Evolutionary conservation across 148 eudicot species (phyloP).

Genomic region (Pharnaceum exiguum): DNA sequence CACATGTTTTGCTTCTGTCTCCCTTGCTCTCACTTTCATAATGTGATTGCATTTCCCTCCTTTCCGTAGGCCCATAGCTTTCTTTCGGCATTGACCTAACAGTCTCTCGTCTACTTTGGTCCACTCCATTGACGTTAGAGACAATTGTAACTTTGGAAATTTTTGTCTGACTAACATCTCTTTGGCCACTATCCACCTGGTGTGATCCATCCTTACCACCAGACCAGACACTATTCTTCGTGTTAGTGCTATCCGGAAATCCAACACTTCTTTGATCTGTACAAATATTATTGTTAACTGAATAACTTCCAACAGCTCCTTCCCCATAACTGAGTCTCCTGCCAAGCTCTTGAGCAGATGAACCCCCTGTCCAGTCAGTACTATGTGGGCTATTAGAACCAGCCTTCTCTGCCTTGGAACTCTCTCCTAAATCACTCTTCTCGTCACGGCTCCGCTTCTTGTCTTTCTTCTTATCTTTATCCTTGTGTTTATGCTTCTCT

Average conservation of each 20-base stretch:
- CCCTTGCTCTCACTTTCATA: slow-evolving; percentile 7
- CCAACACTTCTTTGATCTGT: slow-evolving; percentile 12
- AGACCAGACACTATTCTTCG: slow-evolving; percentile 3
- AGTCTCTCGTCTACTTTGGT: slow-evolving; percentile 22
- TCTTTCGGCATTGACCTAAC: slow-evolving; percentile 19
- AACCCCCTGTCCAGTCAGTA: slow-evolving; percentile 6
- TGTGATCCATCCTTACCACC: slow-evolving; percentile 8
- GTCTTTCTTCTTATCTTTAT: slow-evolving; percentile 24
- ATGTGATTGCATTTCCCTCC: slow-evolving; percentile 1
- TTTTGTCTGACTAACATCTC: slow-evolving; percentile 9
- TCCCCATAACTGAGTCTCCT: slow-evolving; percentile 32
- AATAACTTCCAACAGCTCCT: slow-evolving; percentile 29
- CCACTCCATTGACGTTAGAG: slow-evolving; percentile 9
- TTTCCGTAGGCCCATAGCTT: slow-evolving; percentile 14
- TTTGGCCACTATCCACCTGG: slow-evolving; percentile 9
- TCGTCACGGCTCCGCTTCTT: slow-evolving; percentile 23
- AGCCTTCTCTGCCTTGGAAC: slow-evolving; percentile 29
- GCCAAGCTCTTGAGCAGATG: slow-evolving; percentile 30
- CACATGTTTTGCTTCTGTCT: no score
- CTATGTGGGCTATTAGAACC: slow-evolving; percentile 26
- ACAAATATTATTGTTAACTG: slow-evolving; percentile 9
- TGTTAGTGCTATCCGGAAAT: background rate
- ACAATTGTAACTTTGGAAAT: slow-evolving; percentile 23
- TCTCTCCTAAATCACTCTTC: slow-evolving; percentile 13
- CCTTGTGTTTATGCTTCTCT: slow-evolving; percentile 34